Percentiles rank a stretch among this genome's conserved stretches.
phyloP scores from a whole-genome alignment of 768 basidiomycete species.

The Suillus sp. region DNA sequence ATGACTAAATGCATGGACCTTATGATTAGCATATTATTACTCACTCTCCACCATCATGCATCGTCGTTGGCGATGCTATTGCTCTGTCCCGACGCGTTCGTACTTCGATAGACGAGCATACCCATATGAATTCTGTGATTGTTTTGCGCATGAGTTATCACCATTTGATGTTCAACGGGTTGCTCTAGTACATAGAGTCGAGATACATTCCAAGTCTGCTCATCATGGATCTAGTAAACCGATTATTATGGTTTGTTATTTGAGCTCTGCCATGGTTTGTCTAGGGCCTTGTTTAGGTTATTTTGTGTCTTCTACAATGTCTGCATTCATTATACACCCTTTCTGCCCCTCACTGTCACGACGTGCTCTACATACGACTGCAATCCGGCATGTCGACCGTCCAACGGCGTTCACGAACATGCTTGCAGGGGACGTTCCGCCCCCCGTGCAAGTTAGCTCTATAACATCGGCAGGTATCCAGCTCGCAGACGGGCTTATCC shows the following conservation, averaged over 20 bases:
- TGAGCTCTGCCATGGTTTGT: background rate
- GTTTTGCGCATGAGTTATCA: background rate
- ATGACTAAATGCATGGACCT: conserved; percentile 8
- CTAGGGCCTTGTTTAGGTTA: background rate
- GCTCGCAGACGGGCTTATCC: conserved; percentile 74
- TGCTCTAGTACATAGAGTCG: background rate
- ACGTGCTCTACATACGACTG: conserved; percentile 10
- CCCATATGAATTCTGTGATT: background rate
- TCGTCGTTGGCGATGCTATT: background rate
- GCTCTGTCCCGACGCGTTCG: background rate
- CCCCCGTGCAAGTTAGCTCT: conserved; percentile 70
- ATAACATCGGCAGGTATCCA: conserved; percentile 65
- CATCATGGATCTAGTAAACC: background rate
- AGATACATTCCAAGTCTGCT: background rate
- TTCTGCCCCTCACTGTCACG: background rate
- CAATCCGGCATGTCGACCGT: conserved; percentile 17
- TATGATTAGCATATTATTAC: background rate
- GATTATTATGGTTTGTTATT: background rate
- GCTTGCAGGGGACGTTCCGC: conserved; percentile 67
- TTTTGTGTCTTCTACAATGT: background rate
- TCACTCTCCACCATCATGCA: background rate
- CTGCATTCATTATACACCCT: background rate
- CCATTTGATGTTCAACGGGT: background rate
- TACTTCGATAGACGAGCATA: too few species aligned
- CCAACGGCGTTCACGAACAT: conserved; percentile 61